Base-by-base conservation (phyloP, 495 filamentous ascomycete genomes). In the Rusavskia elegans region DNA sequence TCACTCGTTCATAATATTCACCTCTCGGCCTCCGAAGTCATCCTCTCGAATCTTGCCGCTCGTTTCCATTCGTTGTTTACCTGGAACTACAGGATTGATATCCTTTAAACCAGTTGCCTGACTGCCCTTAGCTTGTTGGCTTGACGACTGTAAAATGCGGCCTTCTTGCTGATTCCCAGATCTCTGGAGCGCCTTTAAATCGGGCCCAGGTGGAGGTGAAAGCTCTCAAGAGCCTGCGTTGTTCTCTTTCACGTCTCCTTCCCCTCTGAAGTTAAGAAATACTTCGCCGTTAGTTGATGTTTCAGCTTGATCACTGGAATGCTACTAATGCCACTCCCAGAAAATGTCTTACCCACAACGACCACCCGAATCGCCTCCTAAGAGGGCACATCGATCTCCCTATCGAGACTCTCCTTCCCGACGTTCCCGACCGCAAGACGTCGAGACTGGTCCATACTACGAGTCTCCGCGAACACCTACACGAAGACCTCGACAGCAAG, bases 371-470 rank as follows among this genome's bases (percentile, higher is more conserved):
- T 66, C 68, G 55, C 79, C 72, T 54, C 76, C 81, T 39, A 71
- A 74, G 40, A 76, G 75, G 53, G 80, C 83, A 53, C 77, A 77
- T 55, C 52, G 54, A 44, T 54, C 58, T 53, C 67, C 65, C 39
- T 86, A 84, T 59, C 81, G 81, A 53, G 78, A 85, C 44, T 80
- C 84, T 37, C 78, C 79, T 5, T 78, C 80, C 29, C 77, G 84
- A 52, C 79, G 76, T 23, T 64, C 64, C 41, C 72, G 80, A 29
- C 77, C 80, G 40, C 71, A 74, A 39, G 85, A 90, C 54, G 65
- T 81, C 55, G 85, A 90, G 57, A 68, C 80, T 23, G 78, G 74
- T 37, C 65, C 64, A 20, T 80, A 77, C 67, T 59, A 69, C 65
- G 66, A 79, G 56, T 55, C 66, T 1, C 60, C 69, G 1, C 63